Evolutionary conservation across 169 alveolate species (phyloP).

Genomic region (Perkinsus marinus): DNA sequence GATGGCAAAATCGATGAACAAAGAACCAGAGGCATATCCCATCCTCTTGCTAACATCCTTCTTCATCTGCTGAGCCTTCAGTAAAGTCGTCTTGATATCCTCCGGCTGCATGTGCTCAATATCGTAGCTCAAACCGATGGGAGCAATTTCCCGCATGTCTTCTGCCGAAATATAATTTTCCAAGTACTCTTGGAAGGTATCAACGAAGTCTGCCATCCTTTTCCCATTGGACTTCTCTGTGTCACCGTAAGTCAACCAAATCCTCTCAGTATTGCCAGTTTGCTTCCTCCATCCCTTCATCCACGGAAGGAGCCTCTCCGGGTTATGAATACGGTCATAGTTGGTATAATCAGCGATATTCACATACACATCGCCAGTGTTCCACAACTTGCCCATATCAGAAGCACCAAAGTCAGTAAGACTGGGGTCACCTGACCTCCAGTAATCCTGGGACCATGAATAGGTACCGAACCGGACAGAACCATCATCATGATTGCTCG

Average conservation of each 20-base stretch:
- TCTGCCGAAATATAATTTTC: neutral
- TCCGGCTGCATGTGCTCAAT: neutral
- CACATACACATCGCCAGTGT: neutral
- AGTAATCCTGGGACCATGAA: neutral
- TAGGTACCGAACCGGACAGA: neutral
- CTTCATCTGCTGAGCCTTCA: neutral
- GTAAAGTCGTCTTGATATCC: neutral
- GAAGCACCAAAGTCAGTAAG: neutral
- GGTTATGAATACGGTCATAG: neutral
- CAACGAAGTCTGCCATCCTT: neutral
- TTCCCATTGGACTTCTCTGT: neutral
- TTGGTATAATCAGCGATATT: neutral
- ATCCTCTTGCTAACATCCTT: neutral
- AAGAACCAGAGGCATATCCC: neutral
- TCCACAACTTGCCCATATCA: neutral
- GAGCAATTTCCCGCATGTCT: neutral
- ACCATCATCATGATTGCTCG: neutral
- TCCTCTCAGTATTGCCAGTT: neutral
- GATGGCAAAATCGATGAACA: neutral
- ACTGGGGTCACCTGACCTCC: neutral
- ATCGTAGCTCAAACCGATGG: neutral
- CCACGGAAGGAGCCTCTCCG: neutral
- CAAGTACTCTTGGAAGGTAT: neutral
- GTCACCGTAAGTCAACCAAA: neutral
- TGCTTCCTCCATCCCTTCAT: neutral